phyloP scores from a whole-genome alignment of 345 rosid species.

The Corymbia maculata region DNA sequence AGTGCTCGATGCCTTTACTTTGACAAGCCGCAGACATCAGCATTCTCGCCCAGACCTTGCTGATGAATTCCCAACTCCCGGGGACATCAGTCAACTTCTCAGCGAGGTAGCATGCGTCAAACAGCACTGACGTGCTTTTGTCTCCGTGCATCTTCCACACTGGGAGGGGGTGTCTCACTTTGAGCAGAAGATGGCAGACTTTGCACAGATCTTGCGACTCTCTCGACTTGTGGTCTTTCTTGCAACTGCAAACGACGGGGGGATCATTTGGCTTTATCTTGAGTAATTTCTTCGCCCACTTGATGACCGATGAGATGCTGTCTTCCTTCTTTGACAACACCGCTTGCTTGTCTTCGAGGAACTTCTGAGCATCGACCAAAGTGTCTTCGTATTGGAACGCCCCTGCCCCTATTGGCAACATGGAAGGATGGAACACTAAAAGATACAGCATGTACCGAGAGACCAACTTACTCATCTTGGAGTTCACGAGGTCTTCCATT shows the following conservation, averaged over 20 bases:
- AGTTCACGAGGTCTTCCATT: background rate
- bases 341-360: background rate
- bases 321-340: background rate
- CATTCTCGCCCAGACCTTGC: slow-evolving; percentile 5
- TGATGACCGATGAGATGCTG: background rate
- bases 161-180: background rate
- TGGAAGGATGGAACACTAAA: background rate
- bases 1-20: slow-evolving; percentile 21
- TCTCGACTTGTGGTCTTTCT: background rate
- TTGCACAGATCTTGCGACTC: background rate
- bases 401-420: background rate
- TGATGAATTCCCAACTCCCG: background rate
- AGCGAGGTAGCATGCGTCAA: slow-evolving; percentile 13
- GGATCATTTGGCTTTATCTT: background rate
- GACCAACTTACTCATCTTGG: background rate
- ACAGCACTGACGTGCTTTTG: slow-evolving; percentile 17
- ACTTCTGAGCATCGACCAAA: background rate
- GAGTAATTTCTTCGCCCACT: background rate
- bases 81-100: background rate
- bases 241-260: background rate
- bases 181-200: background rate
- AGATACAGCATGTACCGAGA: background rate
- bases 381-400: background rate
- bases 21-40: slow-evolving; percentile 3
- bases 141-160: background rate